phyloP scores from a whole-genome alignment of 495 filamentous ascomycete genomes.

The Aspergillus conjunctus region DNA sequence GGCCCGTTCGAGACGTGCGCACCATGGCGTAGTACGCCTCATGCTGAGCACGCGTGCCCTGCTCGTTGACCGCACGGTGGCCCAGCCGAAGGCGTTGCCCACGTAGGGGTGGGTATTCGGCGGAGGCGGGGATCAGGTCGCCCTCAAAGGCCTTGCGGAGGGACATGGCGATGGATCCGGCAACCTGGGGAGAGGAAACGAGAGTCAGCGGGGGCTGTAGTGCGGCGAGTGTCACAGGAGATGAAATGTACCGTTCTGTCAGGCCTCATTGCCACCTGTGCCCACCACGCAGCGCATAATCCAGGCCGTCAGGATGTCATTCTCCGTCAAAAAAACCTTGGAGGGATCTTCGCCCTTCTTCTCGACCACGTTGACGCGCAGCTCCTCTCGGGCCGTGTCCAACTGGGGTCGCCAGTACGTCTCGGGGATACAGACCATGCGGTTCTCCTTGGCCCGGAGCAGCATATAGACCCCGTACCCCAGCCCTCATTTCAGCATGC shows the following conservation, averaged over 20 bases:
- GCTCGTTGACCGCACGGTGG: conserved; percentile 40
- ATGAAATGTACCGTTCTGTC: conserved; percentile 23
- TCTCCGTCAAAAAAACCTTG: conserved; percentile 31
- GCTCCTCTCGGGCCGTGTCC: conserved; percentile 26
- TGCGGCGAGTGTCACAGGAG: too few species aligned
- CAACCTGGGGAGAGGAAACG: too few species aligned
- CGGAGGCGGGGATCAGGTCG: conserved; percentile 34
- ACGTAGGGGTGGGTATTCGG: conserved; percentile 26
- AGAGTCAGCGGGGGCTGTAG: too few species aligned
- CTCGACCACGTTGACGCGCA: conserved; percentile 19
- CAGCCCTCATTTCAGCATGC: conserved; percentile 28
- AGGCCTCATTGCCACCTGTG: conserved; percentile 19
- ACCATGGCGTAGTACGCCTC: conserved; percentile 35
- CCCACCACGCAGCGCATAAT: conserved; percentile 28
- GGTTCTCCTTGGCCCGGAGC: conserved; percentile 30
- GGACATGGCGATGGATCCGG: conserved; percentile 27
- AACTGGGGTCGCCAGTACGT: conserved; percentile 26
- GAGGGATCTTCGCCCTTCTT: conserved; percentile 23
- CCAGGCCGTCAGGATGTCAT: conserved; percentile 29
- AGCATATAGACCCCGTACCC: conserved; percentile 30
- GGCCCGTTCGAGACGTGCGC: conserved; percentile 22
- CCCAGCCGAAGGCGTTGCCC: conserved; percentile 32
- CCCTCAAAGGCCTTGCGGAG: conserved; percentile 30
- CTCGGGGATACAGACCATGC: conserved; percentile 30
- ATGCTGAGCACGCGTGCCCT: conserved; percentile 46